Evolutionary conservation across 2,329 filamentous ascomycete genomes (phyloP), one percentile per base, ranked within the genome.

Genomic region (Westerdykella sp.): DNA sequence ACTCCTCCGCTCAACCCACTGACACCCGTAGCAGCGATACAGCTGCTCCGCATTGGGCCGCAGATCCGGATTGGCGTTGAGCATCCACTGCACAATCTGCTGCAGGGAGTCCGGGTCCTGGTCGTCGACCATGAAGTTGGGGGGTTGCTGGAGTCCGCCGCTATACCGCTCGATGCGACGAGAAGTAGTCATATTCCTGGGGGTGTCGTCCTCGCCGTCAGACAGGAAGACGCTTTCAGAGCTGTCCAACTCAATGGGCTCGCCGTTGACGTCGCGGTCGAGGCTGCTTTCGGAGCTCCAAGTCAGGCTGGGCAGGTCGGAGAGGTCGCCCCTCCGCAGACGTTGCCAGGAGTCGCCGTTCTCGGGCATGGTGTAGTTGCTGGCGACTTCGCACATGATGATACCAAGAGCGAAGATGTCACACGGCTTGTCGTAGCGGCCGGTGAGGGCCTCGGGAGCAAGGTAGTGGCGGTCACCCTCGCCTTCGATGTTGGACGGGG

Each of bases 381-480:
- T 89, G 21, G 89, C 91, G 57, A 90, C 93, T 70, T 98, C 93
- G 39, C 96, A 80, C 65, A 95, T 86, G 66, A 97, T 95, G 56
- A 97, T 79, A 40, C 93, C 93, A 23, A 98, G 79, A 10, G 93
- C 87, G 67, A 96, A 98, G 40, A 98, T 79, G 66, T 98, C 93
- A 30, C 89, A 86, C 31, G 91, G 86, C 66, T 91, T 93, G 69
- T 95, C 89, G 55, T 85, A 93, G 50, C 83, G 80, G 34, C 90
- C 91, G 60, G 81, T 80, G 15, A 98, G 79, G 48, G 95, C 88
- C 67, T 98, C 93, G 0, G 90, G 90, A 1, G 87, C 91, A 62
- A 98, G 91, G 64, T 98, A 98, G 63, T 95, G 87, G 39, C 93
- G 86, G 63, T 98, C 93, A 25, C 93, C 93, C 70, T 98, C 93